Conservation (phyloP, 2,329 filamentous ascomycete genomes). For the Penicillium rolfsii region DNA sequence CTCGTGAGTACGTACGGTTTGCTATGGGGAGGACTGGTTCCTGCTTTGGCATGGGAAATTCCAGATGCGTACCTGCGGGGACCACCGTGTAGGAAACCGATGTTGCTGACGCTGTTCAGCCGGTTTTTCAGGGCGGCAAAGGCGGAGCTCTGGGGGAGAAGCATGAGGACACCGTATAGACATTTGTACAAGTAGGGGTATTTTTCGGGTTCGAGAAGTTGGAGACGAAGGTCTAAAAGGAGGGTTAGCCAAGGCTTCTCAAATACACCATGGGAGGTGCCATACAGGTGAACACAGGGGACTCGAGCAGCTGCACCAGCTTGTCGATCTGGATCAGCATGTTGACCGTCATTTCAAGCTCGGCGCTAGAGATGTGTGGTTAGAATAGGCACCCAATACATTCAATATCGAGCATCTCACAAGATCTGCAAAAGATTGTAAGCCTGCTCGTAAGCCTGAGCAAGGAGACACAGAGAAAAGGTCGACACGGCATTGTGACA, state of each 20-base stretch:
- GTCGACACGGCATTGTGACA: conserved; percentile 98
- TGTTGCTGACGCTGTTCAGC: conserved; percentile 94
- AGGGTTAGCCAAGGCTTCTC: not conserved
- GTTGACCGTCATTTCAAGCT: conserved; percentile 98
- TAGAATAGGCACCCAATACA: conserved; percentile 25
- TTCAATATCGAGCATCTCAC: conserved; percentile 53
- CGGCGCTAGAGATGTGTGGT: conserved; percentile 64
- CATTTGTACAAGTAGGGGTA: conserved; percentile 97
- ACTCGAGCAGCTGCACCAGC: conserved; percentile 93
- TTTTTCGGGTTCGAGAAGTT: conserved; percentile 91
- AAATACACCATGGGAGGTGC: not conserved
- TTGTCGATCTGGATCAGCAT: conserved; percentile 99
- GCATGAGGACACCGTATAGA: conserved; percentile 94
- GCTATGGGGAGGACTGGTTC: conserved; percentile 8
- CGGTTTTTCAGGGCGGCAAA: conserved; percentile 97
- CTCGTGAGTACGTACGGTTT: conserved; percentile 12
- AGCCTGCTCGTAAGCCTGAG: conserved; percentile 96
- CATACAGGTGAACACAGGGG: conserved; percentile 94
- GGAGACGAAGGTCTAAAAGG: conserved; percentile 78
- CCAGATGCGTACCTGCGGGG: conserved; percentile 68
- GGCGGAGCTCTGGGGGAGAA: conserved; percentile 95
- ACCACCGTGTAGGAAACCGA: conserved; percentile 87
- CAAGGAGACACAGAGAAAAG: conserved; percentile 91
- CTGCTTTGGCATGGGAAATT: not conserved
- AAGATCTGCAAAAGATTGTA: conserved; percentile 96